These are phyloP conservation scores for Trichoderma sp. DNA, from an alignment of 2,329 filamentous ascomycete species.

Conservation along the genomic window DNA sequence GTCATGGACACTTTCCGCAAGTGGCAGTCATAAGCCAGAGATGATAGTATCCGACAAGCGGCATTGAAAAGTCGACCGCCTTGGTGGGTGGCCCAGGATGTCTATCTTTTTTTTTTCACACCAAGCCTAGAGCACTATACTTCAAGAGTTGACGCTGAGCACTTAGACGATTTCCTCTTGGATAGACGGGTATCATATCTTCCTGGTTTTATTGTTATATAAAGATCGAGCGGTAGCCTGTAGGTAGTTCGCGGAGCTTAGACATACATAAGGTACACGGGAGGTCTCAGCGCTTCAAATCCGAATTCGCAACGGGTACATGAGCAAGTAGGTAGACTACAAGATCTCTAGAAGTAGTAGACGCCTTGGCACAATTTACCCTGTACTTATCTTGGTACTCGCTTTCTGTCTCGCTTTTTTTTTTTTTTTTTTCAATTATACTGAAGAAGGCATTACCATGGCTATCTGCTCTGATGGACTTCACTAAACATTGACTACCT, in stretches of 20 bases:
- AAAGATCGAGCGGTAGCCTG: neutral
- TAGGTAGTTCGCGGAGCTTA: slow-evolving; percentile 1
- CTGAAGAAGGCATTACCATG: too few species aligned
- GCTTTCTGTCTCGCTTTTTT: neutral
- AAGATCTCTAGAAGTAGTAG: neutral
- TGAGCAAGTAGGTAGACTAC: neutral
- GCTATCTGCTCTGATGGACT: too few species aligned
- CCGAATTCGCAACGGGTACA: neutral
- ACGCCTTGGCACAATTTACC: neutral
- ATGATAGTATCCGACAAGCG: neutral
- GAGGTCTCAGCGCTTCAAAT: neutral
- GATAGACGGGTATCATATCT: slow-evolving; percentile 16
- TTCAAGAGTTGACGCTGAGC: slow-evolving; percentile 2
- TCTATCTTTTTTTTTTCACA: slow-evolving; percentile 5
- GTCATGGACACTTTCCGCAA: slow-evolving; percentile 92
- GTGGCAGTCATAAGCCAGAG: slow-evolving; percentile 37
- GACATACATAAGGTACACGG: neutral
- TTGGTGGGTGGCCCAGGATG: neutral
- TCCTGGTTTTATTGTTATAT: slow-evolving; percentile 5
- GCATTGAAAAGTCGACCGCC: slow-evolving; percentile 1
- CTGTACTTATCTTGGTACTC: neutral
- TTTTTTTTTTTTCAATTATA: neutral
- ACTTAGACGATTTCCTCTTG: slow-evolving; percentile 19
- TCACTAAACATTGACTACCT: too few species aligned
- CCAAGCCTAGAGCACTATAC: neutral